phyloP scores from a whole-genome alignment of 176 grass and related monocot species.

The Musa acuminata region DNA sequence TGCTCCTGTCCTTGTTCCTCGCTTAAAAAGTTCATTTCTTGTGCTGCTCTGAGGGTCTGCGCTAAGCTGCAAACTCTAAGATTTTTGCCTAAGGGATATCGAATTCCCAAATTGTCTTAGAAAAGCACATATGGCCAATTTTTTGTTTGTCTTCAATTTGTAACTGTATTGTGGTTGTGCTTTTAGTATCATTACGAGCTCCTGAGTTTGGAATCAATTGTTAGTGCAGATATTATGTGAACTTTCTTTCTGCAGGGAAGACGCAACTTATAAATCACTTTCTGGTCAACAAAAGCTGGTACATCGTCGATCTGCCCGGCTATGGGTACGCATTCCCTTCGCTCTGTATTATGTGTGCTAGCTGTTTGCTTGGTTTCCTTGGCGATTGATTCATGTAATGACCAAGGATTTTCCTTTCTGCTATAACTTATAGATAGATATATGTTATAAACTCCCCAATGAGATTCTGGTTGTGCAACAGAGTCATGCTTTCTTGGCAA shows the following conservation, averaged over 20 bases:
- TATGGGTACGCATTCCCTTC: conserved; percentile 52
- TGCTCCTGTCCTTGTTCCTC: not conserved
- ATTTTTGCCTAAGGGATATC: not conserved
- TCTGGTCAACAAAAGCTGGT: conserved; percentile 92
- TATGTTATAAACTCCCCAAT: not conserved
- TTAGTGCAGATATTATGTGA: not conserved
- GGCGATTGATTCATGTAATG: not conserved
- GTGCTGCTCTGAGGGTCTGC: not conserved
- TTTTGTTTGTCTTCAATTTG: not conserved
- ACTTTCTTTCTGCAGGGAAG: conserved; percentile 42
- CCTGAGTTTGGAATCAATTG: not conserved
- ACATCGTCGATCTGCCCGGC: conserved; percentile 89
- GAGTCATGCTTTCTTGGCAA: not conserved
- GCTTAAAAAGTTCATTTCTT: not conserved
- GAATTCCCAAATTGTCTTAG: not conserved
- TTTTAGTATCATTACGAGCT: not conserved
- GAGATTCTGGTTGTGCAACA: not conserved
- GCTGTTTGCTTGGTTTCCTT: conserved; percentile 5
- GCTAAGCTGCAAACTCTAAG: not conserved
- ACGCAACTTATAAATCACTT: conserved; percentile 93
- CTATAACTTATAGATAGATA: not conserved
- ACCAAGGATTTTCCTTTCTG: not conserved
- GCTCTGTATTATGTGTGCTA: not conserved
- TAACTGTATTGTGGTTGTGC: not conserved
- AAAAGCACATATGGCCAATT: not conserved